Percentiles rank a stretch among this genome's conserved stretches.
Evolutionary conservation across 2,329 filamentous ascomycete genomes (phyloP).

Genomic region (Trichoderma atroviride): DNA sequence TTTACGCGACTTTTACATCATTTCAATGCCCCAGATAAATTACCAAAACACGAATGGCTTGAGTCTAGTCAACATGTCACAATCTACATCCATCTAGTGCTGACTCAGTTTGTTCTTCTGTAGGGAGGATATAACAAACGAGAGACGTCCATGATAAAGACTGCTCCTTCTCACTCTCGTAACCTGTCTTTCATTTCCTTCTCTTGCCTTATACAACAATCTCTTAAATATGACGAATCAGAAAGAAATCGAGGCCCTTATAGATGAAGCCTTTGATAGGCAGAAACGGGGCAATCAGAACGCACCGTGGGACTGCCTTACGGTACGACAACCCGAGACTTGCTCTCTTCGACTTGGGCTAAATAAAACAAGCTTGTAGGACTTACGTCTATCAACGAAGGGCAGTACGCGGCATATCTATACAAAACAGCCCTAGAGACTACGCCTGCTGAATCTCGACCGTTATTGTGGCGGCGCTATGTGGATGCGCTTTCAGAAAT

Average conservation of each 20-base stretch:
- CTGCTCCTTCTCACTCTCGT: neutral
- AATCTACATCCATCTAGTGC: neutral
- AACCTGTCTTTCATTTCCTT: neutral
- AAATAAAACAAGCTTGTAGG: slow-evolving; percentile 13
- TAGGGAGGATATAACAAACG: neutral
- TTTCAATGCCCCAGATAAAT: too few relatives aligned
- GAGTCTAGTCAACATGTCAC: too few relatives aligned
- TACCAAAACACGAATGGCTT: too few relatives aligned
- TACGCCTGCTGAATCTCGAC: neutral
- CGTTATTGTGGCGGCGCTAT: slow-evolving; percentile 8
- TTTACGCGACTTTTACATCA: too few relatives aligned
- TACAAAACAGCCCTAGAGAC: neutral
- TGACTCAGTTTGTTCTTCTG: neutral
- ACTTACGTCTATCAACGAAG: slow-evolving; percentile 7
- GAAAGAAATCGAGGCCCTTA: neutral
- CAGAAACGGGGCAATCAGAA: neutral
- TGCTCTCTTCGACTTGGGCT: neutral
- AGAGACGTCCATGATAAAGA: neutral
- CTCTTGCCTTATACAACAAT: neutral
- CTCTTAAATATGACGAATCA: neutral
- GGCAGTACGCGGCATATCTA: slow-evolving; percentile 4
- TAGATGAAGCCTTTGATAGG: neutral
- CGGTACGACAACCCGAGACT: neutral
- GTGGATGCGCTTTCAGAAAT: slow-evolving; percentile 10
- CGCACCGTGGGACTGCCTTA: slow-evolving; percentile 4